phyloP scores from a whole-genome alignment of 768 basidiomycete genomes.

The Lyophyllum semitale region DNA sequence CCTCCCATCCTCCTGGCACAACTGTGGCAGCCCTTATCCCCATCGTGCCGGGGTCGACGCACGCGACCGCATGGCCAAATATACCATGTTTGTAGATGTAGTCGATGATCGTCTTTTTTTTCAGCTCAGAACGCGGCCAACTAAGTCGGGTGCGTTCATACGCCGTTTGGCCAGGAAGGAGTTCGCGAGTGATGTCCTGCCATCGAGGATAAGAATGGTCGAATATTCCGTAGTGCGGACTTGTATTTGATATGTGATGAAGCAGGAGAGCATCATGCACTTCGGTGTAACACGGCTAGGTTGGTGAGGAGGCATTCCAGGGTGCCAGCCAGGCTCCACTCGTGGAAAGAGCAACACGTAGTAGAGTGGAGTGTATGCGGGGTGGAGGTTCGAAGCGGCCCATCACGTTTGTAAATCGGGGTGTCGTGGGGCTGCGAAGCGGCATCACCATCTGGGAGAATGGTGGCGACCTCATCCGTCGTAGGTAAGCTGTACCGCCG shows the following conservation, averaged over 20 bases:
- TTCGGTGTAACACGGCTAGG: conserved; percentile 2
- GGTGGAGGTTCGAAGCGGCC: conserved; percentile 30
- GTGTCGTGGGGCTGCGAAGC: conserved; percentile 30
- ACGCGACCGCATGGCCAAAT: conserved; percentile 42
- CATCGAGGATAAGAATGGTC: conserved; percentile 40
- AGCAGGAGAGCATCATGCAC: conserved; percentile 24
- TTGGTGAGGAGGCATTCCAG: conserved; percentile 15
- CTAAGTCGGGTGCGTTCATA: conserved; percentile 33
- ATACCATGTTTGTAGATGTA: conserved; percentile 37
- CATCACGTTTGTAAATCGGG: conserved; percentile 23
- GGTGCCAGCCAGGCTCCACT: conserved; percentile 40
- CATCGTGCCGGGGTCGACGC: not conserved
- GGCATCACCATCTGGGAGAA: conserved; percentile 36
- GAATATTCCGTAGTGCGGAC: conserved; percentile 17
- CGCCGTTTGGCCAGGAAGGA: conserved; percentile 39
- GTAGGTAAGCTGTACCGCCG: conserved; percentile 44
- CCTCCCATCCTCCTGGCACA: not conserved
- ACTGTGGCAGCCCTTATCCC: not conserved
- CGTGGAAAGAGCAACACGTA: conserved; percentile 46
- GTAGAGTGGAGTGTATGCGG: conserved; percentile 37
- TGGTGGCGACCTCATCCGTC: conserved; percentile 40
- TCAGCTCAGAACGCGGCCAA: conserved; percentile 46
- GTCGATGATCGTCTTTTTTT: conserved; percentile 36
- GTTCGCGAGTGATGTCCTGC: conserved; percentile 36
- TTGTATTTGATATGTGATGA: conserved; percentile 31